Evolutionary conservation across 805 yeast species (phyloP).

Genomic region (Torulaspora indica): DNA sequence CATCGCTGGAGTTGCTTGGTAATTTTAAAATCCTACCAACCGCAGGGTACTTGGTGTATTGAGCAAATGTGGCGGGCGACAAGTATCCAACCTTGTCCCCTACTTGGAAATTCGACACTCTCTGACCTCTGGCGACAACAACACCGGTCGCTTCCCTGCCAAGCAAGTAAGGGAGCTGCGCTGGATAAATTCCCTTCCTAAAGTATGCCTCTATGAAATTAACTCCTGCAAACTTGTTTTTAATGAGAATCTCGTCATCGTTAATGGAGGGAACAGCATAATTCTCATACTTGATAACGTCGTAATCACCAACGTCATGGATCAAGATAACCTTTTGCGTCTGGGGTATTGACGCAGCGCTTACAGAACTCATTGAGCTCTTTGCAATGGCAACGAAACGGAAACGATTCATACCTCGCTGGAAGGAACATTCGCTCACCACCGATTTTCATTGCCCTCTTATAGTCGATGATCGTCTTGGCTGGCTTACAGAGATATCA

Average conservation of each 20-base stretch:
- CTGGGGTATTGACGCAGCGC: conserved; percentile 36
- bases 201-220: conserved; percentile 81
- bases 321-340: conserved; percentile 54
- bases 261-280: conserved; percentile 54
- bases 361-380: neutral
- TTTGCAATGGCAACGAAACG: neutral
- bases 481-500: neutral
- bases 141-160: conserved; percentile 76
- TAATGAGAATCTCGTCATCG: conserved; percentile 59
- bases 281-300: conserved; percentile 55
- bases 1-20: conserved; percentile 46
- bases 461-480: neutral
- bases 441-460: neutral
- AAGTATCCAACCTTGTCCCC: conserved; percentile 71
- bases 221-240: conserved; percentile 72
- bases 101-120: conserved; percentile 49
- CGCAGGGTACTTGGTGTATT: conserved; percentile 52
- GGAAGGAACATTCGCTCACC: neutral
- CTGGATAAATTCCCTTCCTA: conserved; percentile 71
- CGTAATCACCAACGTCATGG: conserved; percentile 54
- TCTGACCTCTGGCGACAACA: conserved; percentile 58
- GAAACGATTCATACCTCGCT: neutral
- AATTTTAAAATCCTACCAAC: conserved; percentile 44
- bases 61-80: conserved; percentile 58
- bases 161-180: conserved; percentile 52